Percentiles rank a stretch among this genome's conserved stretches.
Evolutionary conservation across 495 filamentous ascomycete genomes (phyloP).

Genomic region (Penicillium malachiteum): DNA sequence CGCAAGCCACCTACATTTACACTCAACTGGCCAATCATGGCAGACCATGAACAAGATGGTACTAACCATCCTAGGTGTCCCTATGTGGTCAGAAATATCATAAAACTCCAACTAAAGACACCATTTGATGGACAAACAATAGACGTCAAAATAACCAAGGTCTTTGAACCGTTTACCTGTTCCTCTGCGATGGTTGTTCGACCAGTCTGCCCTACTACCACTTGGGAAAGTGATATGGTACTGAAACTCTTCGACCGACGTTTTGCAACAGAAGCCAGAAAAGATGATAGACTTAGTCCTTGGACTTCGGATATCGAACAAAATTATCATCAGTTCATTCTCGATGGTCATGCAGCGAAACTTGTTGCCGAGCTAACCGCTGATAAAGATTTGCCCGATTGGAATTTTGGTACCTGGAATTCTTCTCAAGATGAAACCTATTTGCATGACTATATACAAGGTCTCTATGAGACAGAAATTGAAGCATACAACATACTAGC

Average conservation of each 20-base stretch:
- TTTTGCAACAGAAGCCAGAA: slow-evolving; percentile 25
- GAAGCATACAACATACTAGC: neutral
- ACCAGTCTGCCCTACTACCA: slow-evolving; percentile 7
- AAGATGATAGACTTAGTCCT: slow-evolving; percentile 14
- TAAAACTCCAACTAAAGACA: slow-evolving; percentile 10
- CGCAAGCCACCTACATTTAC: too few species aligned
- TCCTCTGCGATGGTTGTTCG: slow-evolving; percentile 26
- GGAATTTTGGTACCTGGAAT: neutral
- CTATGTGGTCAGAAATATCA: slow-evolving; percentile 14
- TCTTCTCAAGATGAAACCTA: neutral
- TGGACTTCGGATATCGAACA: slow-evolving; percentile 23
- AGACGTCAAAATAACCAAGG: slow-evolving; percentile 16
- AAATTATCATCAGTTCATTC: slow-evolving; percentile 20
- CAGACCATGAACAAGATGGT: neutral
- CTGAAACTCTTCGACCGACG: slow-evolving; percentile 33
- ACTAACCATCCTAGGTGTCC: slow-evolving; percentile 15
- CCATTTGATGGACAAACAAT: neutral
- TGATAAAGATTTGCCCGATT: neutral
- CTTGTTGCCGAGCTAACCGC: slow-evolving; percentile 12
- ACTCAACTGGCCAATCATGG: too few species aligned
- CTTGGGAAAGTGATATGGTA: slow-evolving; percentile 11
- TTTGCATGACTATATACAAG: neutral
- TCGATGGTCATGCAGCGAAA: slow-evolving; percentile 10
- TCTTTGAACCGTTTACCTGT: slow-evolving; percentile 28
- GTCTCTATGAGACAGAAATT: neutral